Percentiles rank a stretch among this genome's conserved stretches.
Conservation (phyloP, 768 basidiomycete genomes). For the Suillus discolor region DNA sequence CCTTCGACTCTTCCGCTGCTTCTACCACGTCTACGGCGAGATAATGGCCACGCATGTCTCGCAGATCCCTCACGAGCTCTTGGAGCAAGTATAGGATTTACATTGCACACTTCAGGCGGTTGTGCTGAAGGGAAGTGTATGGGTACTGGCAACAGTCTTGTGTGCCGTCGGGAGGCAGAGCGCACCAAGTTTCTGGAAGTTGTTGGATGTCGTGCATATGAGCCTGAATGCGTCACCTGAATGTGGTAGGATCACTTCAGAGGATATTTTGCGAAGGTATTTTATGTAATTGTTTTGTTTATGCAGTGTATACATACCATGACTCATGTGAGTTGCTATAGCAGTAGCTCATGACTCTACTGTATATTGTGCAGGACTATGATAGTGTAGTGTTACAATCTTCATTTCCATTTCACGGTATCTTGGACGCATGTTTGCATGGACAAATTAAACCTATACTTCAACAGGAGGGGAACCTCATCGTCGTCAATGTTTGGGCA, state of each 20-base stretch:
- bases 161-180: slow-evolving; percentile 45
- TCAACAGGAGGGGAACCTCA: background rate
- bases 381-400: no score
- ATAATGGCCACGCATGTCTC: slow-evolving; percentile 19
- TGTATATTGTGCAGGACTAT: no score
- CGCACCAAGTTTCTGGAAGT: slow-evolving; percentile 45
- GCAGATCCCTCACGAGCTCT: slow-evolving; percentile 23
- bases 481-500: background rate
- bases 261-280: background rate
- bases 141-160: slow-evolving; percentile 38
- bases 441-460: no score
- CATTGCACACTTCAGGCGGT: slow-evolving; percentile 13
- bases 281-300: background rate
- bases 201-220: slow-evolving; percentile 51
- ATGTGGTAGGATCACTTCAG: background rate
- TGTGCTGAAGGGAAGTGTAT: slow-evolving; percentile 43
- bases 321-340: background rate
- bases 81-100: slow-evolving; percentile 17
- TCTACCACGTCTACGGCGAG: slow-evolving; percentile 33
- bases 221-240: slow-evolving; percentile 33
- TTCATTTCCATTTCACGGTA: no score
- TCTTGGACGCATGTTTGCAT: no score
- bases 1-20: slow-evolving; percentile 50
- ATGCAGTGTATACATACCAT: background rate
- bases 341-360: no score